These are phyloP conservation scores for Colletotrichum brevisporum DNA, from an alignment of 2,329 filamentous ascomycete species.

Conservation along the genomic window DNA sequence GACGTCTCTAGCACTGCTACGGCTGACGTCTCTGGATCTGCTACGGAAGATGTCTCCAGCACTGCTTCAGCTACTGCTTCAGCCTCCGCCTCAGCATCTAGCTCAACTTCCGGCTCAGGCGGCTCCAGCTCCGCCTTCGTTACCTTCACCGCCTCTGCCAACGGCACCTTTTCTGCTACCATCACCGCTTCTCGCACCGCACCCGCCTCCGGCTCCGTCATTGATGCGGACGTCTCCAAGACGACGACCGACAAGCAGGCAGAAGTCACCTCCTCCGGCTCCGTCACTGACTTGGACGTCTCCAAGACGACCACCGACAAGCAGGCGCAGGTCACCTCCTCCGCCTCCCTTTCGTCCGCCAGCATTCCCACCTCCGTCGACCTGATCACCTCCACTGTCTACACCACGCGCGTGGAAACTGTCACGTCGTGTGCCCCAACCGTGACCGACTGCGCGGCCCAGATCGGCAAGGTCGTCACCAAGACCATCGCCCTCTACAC, in stretches of 20 bases:
- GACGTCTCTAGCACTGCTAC: conserved; percentile 46
- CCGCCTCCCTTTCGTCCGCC: conserved; percentile 34
- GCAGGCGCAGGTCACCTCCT: conserved; percentile 3
- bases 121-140: neutral
- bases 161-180: neutral
- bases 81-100: neutral
- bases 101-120: no score
- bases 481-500: conserved; percentile 52
- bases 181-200: conserved; percentile 25
- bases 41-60: conserved; percentile 45
- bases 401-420: conserved; percentile 62
- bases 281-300: neutral
- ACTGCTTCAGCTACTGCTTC: neutral
- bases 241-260: neutral
- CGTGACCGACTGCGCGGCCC: conserved; percentile 55
- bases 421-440: conserved; percentile 68
- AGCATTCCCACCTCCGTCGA: conserved; percentile 22
- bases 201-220: neutral
- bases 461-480: conserved; percentile 53
- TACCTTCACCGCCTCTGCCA: neutral
- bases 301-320: conserved; percentile 9
- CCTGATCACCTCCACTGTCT: conserved; percentile 55
- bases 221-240: neutral
- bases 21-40: neutral
- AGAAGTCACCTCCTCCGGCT: conserved; percentile 24